Evolutionary conservation across 495 filamentous ascomycete genomes (phyloP), one percentile per base, ranked within the genome.

Genomic region (Usnea hakonensis): DNA sequence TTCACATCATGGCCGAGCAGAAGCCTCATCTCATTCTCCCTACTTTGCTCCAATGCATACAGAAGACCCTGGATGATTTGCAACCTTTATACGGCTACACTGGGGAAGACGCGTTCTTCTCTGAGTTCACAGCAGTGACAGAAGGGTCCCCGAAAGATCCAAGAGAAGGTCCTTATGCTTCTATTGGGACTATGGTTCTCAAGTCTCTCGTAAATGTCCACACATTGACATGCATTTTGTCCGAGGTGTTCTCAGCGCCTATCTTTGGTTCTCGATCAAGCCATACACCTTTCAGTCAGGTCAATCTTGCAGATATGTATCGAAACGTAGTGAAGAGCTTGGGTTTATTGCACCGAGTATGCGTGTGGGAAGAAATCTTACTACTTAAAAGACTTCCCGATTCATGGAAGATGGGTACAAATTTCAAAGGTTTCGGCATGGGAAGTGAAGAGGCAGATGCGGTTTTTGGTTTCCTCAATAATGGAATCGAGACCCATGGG

Each of bases 271-370:
- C 79, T 23, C 79, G 86, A 21, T 76, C 82, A 16, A 79, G 74
- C 30, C 77, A 83, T 36, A 84, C 77, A 66, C 78, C 78, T 43
- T 96, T 84, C 78, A 77, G 79, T 59, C 83, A 84, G 55, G 82
- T 94, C 63, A 92, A 91, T 65, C 78, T 95, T 46, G 86, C 86
- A 28, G 91, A 97, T 72, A 84, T 86, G 63, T 95, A 94, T 70
- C 75, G 78, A 41, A 71, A 76, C 28, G 75, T 96, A 23, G 79
- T 93, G 48, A 79, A 82, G 52, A 82, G 82, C 37, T 79, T 97
- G 19, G 91, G 90, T 11, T 81, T 83, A 33, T 77, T 98, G 35
- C 82, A 95, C 62, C 84, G 87, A 35, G 83, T 84, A 55, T 88
- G 90, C 62, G 79, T 94, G 28, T 87, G 87, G 78, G 95, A 98